Conservation (phyloP, 768 basidiomycete species). For the Leccinum pellstonianum region DNA sequence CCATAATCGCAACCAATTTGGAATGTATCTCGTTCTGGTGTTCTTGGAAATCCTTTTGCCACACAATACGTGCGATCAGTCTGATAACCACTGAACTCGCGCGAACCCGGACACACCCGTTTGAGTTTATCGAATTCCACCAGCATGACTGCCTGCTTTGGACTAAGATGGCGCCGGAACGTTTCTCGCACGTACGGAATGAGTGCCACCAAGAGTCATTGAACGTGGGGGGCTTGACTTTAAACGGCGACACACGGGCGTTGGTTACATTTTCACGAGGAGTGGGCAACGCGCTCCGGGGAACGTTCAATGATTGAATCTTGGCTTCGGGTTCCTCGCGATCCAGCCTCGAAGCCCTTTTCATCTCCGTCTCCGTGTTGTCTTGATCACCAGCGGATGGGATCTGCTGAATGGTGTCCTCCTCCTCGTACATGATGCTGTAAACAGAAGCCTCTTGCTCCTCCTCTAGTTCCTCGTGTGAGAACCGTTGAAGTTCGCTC, state of each 20-base stretch:
- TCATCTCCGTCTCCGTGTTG: constrained; percentile 40
- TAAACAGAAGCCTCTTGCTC: constrained; percentile 28
- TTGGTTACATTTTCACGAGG: constrained; percentile 35
- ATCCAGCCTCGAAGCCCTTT: constrained; percentile 40
- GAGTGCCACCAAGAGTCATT: constrained; percentile 62
- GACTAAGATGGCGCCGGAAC: constrained; percentile 88
- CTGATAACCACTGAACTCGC: not conserved
- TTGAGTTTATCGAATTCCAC: constrained; percentile 98
- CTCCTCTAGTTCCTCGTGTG: constrained; percentile 29
- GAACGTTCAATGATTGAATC: constrained; percentile 38
- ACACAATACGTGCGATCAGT: constrained; percentile 5
- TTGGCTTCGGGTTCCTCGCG: constrained; percentile 54
- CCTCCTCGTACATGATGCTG: constrained; percentile 33
- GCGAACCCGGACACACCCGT: constrained; percentile 56
- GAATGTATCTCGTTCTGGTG: constrained; percentile 99
- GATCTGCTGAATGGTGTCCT: constrained; percentile 26
- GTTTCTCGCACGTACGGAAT: constrained; percentile 96
- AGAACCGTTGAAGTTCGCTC: constrained; percentile 57
- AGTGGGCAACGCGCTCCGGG: constrained; percentile 30
- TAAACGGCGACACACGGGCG: constrained; percentile 48
- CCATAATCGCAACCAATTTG: constrained; percentile 98
- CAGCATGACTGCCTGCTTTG: constrained; percentile 94
- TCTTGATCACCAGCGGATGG: constrained; percentile 36
- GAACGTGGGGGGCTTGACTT: constrained; percentile 40
- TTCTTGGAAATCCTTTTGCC: constrained; percentile 88